Conservation (phyloP, 2,329 filamentous ascomycete genomes). For the Claviceps digitariae region DNA sequence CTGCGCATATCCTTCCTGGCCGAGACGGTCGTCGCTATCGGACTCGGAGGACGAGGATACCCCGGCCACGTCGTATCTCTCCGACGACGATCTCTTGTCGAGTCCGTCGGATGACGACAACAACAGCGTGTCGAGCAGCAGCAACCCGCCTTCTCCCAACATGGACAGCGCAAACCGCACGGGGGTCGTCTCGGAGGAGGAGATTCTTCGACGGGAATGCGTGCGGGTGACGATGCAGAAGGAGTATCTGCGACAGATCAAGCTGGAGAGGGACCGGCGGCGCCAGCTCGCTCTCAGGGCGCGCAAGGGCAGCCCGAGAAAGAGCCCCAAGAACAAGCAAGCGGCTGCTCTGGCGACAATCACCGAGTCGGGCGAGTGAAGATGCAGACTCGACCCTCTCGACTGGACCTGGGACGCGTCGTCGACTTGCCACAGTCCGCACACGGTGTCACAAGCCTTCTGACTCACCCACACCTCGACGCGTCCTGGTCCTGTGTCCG, state of each 20-base stretch:
- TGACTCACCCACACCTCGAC: background rate
- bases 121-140: conserved; percentile 33
- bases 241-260: conserved; percentile 36
- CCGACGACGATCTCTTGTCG: conserved; percentile 48
- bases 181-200: conserved; percentile 27
- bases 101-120: conserved; percentile 37
- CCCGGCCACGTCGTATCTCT: conserved; percentile 42
- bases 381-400: background rate
- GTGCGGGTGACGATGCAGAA: conserved; percentile 37
- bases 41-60: conserved; percentile 26
- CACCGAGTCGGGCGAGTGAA: conserved; percentile 26
- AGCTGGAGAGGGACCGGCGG: conserved; percentile 42
- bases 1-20: conserved; percentile 48
- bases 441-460: conserved; percentile 1
- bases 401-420: background rate
- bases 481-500: background rate
- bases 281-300: conserved; percentile 22
- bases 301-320: conserved; percentile 31
- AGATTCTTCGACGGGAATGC: conserved; percentile 36
- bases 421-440: background rate
- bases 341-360: conserved; percentile 38
- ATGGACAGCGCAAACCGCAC: conserved; percentile 12
- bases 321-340: conserved; percentile 33
- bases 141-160: conserved; percentile 23
- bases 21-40: conserved; percentile 37